These are phyloP conservation scores for Tetrahymena thermophila DNA, from an alignment of 73 alveolate genomes.

Conservation along the genomic window DNA sequence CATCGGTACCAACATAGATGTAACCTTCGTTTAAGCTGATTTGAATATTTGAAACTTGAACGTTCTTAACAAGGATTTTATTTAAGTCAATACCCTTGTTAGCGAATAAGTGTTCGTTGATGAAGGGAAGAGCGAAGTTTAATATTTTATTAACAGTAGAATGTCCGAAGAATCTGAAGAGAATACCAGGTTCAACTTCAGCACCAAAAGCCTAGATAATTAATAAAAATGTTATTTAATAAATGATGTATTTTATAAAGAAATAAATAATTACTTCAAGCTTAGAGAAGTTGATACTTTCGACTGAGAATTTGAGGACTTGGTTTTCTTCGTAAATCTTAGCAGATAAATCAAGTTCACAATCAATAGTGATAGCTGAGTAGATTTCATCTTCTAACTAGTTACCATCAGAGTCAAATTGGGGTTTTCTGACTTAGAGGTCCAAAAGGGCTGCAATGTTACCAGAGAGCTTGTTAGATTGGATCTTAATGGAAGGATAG, in stretches of 20 bases:
- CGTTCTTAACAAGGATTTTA: not conserved
- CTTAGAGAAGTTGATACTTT: not conserved
- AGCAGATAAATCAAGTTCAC: not conserved
- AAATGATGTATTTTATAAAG: not conserved
- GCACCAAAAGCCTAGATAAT: not conserved
- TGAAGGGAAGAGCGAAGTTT: not conserved
- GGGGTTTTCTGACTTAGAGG: not conserved
- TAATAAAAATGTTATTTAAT: not conserved
- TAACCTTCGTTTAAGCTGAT: not conserved
- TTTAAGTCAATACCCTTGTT: not conserved
- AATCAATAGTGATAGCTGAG: not conserved
- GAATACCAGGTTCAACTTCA: conserved; percentile 1
- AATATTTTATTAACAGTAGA: not conserved
- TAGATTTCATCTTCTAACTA: not conserved
- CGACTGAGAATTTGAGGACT: not conserved
- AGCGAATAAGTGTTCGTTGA: not conserved
- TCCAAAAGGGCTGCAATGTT: not conserved
- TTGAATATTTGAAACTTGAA: not conserved
- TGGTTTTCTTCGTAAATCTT: not conserved
- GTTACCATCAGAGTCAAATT: not conserved
- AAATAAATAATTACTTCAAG: not conserved
- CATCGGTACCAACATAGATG: not conserved
- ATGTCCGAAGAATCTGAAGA: not conserved
- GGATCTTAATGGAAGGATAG: not conserved
- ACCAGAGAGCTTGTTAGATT: not conserved